Percentiles rank a stretch among this genome's conserved stretches.
Conservation (phyloP, 1,284 basidiomycete genomes). For the Melanopsichium pennsylvanicum region DNA sequence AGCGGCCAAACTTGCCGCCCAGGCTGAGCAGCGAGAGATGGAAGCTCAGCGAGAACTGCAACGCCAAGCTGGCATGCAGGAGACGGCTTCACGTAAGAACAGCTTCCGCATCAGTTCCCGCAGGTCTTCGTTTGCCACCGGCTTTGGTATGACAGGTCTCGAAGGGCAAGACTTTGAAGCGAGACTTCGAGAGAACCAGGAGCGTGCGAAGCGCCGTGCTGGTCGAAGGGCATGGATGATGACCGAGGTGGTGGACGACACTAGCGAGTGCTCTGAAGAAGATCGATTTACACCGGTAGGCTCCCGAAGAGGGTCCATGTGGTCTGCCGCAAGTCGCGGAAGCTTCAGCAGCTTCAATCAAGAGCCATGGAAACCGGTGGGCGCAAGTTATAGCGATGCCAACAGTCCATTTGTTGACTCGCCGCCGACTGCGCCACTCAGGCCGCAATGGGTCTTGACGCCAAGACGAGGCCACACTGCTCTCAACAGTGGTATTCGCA, state of each 20-base stretch:
- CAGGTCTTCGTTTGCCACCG: slow-evolving; percentile 45
- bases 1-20: slow-evolving; percentile 48
- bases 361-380: slow-evolving; percentile 43
- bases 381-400: slow-evolving; percentile 38
- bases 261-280: slow-evolving; percentile 54
- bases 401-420: slow-evolving; percentile 39
- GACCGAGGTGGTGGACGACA: slow-evolving; percentile 59
- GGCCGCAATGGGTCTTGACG: slow-evolving; percentile 76
- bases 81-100: slow-evolving; percentile 41
- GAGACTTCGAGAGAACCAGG: slow-evolving; percentile 60
- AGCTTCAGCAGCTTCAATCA: slow-evolving; percentile 48
- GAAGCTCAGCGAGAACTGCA: slow-evolving; percentile 44
- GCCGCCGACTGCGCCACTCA: slow-evolving; percentile 31
- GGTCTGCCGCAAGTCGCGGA: slow-evolving; percentile 39
- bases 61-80: slow-evolving; percentile 23
- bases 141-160: slow-evolving; percentile 45
- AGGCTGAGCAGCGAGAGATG: slow-evolving; percentile 42
- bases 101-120: slow-evolving; percentile 49
- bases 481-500: slow-evolving; percentile 91
- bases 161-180: slow-evolving; percentile 54
- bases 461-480: slow-evolving; percentile 90
- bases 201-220: slow-evolving; percentile 46
- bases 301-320: slow-evolving; percentile 53
- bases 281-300: slow-evolving; percentile 60
- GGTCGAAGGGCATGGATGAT: slow-evolving; percentile 62